Evolutionary conservation across 768 basidiomycete species (phyloP).

Genomic region (Leucogyrophana mollusca): DNA sequence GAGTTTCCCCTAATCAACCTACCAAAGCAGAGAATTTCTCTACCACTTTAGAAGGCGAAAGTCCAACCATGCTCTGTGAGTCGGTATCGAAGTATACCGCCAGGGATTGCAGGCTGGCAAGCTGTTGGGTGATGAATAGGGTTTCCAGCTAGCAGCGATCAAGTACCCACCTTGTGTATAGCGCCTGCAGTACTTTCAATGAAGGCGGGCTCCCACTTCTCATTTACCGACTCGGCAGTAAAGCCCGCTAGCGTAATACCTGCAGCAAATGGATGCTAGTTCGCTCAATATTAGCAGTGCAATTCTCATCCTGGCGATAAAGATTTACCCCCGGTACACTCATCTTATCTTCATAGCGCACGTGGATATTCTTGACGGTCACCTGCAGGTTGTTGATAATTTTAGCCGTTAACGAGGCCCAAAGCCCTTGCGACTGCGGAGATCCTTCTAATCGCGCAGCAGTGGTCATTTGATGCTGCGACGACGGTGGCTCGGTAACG

Average conservation of each 20-base stretch:
- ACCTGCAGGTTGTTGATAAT: conserved; percentile 96
- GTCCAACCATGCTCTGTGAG: conserved; percentile 71
- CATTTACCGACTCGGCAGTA: conserved; percentile 85
- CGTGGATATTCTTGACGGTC: conserved; percentile 91
- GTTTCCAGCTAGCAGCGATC: neutral
- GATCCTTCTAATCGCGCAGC: conserved; percentile 41
- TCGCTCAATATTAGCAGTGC: conserved; percentile 3
- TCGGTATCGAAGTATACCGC: conserved; percentile 97
- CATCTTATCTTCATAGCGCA: conserved; percentile 93
- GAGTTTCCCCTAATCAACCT: conserved; percentile 8
- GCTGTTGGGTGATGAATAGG: conserved; percentile 38
- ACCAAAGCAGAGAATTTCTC: conserved; percentile 77
- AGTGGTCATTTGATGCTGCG: neutral
- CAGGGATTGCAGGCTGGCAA: conserved; percentile 83
- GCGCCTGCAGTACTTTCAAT: conserved; percentile 85
- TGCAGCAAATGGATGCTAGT: conserved; percentile 89
- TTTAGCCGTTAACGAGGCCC: conserved; percentile 81
- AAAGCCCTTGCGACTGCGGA: conserved; percentile 79
- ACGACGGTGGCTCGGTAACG: neutral
- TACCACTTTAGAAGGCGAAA: conserved; percentile 62
- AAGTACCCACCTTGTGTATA: conserved; percentile 75
- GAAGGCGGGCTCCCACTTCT: conserved; percentile 85
- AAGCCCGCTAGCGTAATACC: conserved; percentile 89
- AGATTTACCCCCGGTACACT: conserved; percentile 85
- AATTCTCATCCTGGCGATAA: neutral